phyloP scores from a whole-genome alignment of 83 land plant genomes.

The Thuja plicata region DNA sequence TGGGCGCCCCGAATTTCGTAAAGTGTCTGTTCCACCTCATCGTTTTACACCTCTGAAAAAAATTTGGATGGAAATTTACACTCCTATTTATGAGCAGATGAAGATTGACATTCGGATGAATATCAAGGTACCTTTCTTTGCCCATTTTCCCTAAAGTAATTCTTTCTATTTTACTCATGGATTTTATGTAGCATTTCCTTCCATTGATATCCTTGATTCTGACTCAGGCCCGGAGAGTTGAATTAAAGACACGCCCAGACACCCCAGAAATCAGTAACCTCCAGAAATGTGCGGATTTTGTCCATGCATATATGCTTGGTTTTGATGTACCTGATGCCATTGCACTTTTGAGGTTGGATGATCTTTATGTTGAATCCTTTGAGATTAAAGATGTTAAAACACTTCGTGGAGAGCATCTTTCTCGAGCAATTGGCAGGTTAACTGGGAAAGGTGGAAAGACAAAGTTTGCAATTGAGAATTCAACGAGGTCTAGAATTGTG shows the following conservation, averaged over 20 bases:
- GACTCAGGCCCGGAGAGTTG: slow-evolving; percentile 70
- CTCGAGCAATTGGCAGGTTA: slow-evolving; percentile 93
- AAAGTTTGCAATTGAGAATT: slow-evolving; percentile 92
- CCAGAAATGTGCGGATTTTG: slow-evolving; percentile 94
- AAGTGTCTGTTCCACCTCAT: slow-evolving; percentile 84
- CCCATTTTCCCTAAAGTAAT: not conserved
- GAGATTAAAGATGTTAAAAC: slow-evolving; percentile 98
- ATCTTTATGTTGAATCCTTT: slow-evolving; percentile 87
- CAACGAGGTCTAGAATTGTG: slow-evolving; percentile 89
- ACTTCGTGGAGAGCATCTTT: slow-evolving; percentile 89
- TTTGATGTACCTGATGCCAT: slow-evolving; percentile 83
- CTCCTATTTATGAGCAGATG: slow-evolving; percentile 91
- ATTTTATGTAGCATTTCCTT: not conserved
- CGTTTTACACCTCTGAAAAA: slow-evolving; percentile 88
- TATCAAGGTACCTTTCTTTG: slow-evolving; percentile 37
- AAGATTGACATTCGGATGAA: slow-evolving; percentile 89
- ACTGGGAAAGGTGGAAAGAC: slow-evolving; percentile 96
- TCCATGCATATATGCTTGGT: slow-evolving; percentile 90
- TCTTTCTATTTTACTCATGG: not conserved
- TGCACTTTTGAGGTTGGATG: slow-evolving; percentile 85
- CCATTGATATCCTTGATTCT: slow-evolving; percentile 5
- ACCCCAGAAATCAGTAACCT: slow-evolving; percentile 86
- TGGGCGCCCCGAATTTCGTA: slow-evolving; percentile 76
- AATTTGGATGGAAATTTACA: slow-evolving; percentile 90
- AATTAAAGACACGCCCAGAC: slow-evolving; percentile 80